Base-by-base conservation (phyloP, 2,329 filamentous ascomycete species). In the Ustulina deusta region DNA sequence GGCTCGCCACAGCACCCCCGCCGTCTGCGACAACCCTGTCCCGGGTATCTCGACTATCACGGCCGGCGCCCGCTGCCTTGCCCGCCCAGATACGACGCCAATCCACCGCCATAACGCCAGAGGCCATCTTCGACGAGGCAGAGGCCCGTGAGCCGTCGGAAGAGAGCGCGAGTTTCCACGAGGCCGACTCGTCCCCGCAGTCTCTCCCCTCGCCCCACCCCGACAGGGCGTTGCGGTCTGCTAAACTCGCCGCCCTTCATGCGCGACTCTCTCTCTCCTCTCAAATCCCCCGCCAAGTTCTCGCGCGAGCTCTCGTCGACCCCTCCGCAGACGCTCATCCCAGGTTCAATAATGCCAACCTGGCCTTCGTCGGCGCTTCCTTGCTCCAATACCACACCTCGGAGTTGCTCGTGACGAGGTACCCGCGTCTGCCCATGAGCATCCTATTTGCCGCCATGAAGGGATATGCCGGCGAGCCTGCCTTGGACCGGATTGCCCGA, bases 181-280 rank as follows among this genome's bases (percentile, higher is more conserved):
- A 57, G 40, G 27, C 11, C 38, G 5, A 1, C 11, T 2, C 25
- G 20, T 7, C 58, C 71, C 76, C 65, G 75, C 78, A 74, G 68
- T 77, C 78, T 69, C 84, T 91, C 71, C 91, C 93, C 61, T 95
- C 93, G 75, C 93, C 93, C 72, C 87, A 87, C 62, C 89, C 90
- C 72, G 83, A 87, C 74, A 85, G 86, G 72, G 91, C 93, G 49
- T 82, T 85, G 68, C 80, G 84, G 72, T 98, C 95, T 54, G 90
- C 94, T 70, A 98, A 97, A 84, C 91, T 99, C 74, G 90, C 94
- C 71, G 94, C 96, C 72, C 89, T 99, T 52, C 94, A 97, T 80
- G 93, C 94, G 74, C 92, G 96, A 80, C 88, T 99, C 69, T 89
- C 89, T 46, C 89, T 99, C 64, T 91, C 94, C 27, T 86, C 88